phyloP scores from a whole-genome alignment of 2,329 filamentous ascomycete species.

The Pseudogymnoascus sp. region DNA sequence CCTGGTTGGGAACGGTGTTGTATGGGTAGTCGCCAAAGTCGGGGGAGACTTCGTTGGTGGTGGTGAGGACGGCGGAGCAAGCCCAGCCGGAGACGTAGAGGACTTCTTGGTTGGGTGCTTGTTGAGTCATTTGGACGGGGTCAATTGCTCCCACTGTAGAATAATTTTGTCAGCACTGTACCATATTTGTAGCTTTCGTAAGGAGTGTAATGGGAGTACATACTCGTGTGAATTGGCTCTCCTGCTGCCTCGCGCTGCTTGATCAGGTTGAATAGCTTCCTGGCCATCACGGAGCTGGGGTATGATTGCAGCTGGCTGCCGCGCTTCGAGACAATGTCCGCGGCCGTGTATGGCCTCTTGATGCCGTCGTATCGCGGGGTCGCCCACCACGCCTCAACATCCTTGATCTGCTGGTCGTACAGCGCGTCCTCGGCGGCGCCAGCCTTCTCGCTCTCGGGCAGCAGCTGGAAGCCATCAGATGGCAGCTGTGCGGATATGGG shows the following conservation, averaged over 20 bases:
- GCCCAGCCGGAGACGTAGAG: constrained; percentile 97
- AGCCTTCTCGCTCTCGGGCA: constrained; percentile 69
- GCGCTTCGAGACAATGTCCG: constrained; percentile 87
- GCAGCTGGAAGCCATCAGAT: constrained; percentile 77
- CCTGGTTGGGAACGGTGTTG: constrained; percentile 97
- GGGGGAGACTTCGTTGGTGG: constrained; percentile 93
- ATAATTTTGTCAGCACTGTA: constrained; percentile 13
- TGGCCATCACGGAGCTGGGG: constrained; percentile 87
- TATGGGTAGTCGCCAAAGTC: constrained; percentile 99
- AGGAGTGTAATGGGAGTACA: constrained; percentile 28
- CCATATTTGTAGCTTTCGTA: background rate
- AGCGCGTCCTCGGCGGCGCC: constrained; percentile 77
- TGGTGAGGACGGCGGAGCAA: constrained; percentile 85
- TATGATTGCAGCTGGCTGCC: constrained; percentile 82
- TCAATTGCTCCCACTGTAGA: constrained; percentile 86
- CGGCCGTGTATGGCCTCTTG: constrained; percentile 82
- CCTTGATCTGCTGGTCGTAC: constrained; percentile 74
- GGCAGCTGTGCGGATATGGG: constrained; percentile 24
- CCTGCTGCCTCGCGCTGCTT: constrained; percentile 69
- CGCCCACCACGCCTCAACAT: constrained; percentile 87
- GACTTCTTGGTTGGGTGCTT: constrained; percentile 91
- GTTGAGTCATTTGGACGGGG: constrained; percentile 98
- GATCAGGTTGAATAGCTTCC: constrained; percentile 87
- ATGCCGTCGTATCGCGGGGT: constrained; percentile 80
- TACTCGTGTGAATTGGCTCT: constrained; percentile 88